Evolutionary conservation across 371 early-diverging fungal genomes (phyloP).

Genomic region (Mucor indicus): DNA sequence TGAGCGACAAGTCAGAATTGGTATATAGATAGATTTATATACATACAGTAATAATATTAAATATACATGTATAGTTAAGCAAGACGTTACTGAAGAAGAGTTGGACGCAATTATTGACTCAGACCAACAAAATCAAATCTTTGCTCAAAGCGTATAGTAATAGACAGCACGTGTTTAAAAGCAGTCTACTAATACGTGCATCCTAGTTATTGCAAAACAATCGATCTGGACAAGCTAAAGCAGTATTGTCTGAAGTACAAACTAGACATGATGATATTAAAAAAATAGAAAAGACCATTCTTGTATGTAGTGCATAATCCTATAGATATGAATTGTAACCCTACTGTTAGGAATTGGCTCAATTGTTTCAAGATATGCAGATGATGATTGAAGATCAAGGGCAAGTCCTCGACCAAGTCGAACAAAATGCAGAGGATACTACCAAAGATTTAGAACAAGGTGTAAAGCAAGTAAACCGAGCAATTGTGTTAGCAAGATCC

Average conservation of each 20-base stretch:
- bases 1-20: slow-evolving; percentile 84
- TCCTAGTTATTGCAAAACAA: slow-evolving; percentile 69
- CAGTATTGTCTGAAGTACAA: slow-evolving; percentile 83
- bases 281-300: slow-evolving; percentile 81
- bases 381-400: slow-evolving; percentile 83
- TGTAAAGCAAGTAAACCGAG: slow-evolving; percentile 65
- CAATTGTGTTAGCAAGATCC: slow-evolving; percentile 68
- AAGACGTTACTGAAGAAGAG: slow-evolving; percentile 81
- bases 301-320: slow-evolving; percentile 43
- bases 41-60: background rate
- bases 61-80: slow-evolving; percentile 62
- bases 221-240: slow-evolving; percentile 76
- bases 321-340: background rate
- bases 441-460: slow-evolving; percentile 71
- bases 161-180: background rate
- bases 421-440: slow-evolving; percentile 61
- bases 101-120: slow-evolving; percentile 73
- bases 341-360: slow-evolving; percentile 75
- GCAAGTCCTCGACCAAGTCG: slow-evolving; percentile 70
- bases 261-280: slow-evolving; percentile 86
- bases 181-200: background rate
- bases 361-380: slow-evolving; percentile 88
- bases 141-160: slow-evolving; percentile 75
- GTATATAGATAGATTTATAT: slow-evolving; percentile 29
- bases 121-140: slow-evolving; percentile 72